These are phyloP conservation scores for Salix dunnii DNA, from an alignment of 345 rosid genomes.

Conservation along the genomic window DNA sequence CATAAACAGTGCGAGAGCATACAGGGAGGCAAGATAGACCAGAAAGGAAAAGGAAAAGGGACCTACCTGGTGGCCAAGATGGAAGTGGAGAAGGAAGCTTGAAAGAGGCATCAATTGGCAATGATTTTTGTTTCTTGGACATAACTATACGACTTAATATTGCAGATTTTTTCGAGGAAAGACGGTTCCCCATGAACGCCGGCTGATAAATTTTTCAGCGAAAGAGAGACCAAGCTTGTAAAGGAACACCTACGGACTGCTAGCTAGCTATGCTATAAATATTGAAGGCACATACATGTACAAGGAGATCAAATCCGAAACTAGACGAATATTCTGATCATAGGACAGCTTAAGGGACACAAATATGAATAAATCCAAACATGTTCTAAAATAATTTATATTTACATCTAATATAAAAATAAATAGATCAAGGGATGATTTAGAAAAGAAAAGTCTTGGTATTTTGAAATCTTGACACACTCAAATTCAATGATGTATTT, in stretches of 20 bases:
- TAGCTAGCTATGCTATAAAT: neutral
- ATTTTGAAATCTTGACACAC: too few relatives aligned
- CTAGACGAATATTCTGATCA: neutral
- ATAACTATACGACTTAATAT: neutral
- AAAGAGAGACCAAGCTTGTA: neutral
- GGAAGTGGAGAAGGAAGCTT: slow-evolving; percentile 40
- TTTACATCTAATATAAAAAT: too few relatives aligned
- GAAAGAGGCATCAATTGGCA: slow-evolving; percentile 27
- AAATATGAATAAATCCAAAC: neutral
- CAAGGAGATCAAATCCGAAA: neutral
- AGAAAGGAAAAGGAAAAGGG: neutral
- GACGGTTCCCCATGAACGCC: slow-evolving; percentile 23
- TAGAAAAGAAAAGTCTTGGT: too few relatives aligned
- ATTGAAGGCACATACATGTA: neutral
- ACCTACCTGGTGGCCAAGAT: slow-evolving; percentile 32
- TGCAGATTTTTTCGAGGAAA: neutral
- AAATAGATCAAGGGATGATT: too few relatives aligned
- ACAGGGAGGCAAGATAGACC: neutral
- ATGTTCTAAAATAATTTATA: too few relatives aligned
- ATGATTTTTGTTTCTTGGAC: slow-evolving; percentile 16
- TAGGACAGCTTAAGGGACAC: neutral
- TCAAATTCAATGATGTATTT: too few relatives aligned
- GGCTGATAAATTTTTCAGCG: neutral
- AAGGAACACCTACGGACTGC: neutral
- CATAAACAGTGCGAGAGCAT: neutral